These are phyloP conservation scores for Amniculicola lignicola DNA, from an alignment of 495 filamentous ascomycete genomes.

Conservation along the genomic window DNA sequence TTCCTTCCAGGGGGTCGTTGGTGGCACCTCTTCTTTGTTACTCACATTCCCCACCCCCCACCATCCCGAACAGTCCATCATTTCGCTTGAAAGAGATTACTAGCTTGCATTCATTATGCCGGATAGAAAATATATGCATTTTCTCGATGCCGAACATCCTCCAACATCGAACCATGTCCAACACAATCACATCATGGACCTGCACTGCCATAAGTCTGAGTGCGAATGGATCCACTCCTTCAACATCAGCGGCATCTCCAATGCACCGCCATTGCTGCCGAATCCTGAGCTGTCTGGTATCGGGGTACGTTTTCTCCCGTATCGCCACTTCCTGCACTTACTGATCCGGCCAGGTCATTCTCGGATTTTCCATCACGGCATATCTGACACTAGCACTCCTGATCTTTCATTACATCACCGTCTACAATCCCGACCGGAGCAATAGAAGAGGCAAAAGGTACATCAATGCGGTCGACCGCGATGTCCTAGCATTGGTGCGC, in stretches of 20 bases:
- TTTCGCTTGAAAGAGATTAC: too few relatives aligned
- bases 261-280: conserved; percentile 3
- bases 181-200: too few relatives aligned
- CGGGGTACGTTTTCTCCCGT: conserved; percentile 2
- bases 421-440: conserved; percentile 4
- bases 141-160: too few relatives aligned
- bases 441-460: conserved; percentile 2
- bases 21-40: too few relatives aligned
- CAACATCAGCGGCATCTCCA: conserved; percentile 4
- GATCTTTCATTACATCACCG: conserved; percentile 16
- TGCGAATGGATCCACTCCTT: conserved; percentile 9
- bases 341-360: conserved; percentile 3
- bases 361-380: conserved; percentile 27
- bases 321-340: background rate
- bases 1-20: too few relatives aligned
- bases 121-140: too few relatives aligned
- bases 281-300: conserved; percentile 23
- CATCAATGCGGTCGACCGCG: conserved; percentile 12
- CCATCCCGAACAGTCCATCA: too few relatives aligned
- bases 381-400: conserved; percentile 26
- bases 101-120: too few relatives aligned
- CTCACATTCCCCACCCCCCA: too few relatives aligned
- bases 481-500: conserved; percentile 10
- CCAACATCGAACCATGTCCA: too few relatives aligned
- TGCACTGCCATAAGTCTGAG: conserved; percentile 5